Conservation (phyloP, 1,284 basidiomycete genomes). For the Sparassis latifolia region DNA sequence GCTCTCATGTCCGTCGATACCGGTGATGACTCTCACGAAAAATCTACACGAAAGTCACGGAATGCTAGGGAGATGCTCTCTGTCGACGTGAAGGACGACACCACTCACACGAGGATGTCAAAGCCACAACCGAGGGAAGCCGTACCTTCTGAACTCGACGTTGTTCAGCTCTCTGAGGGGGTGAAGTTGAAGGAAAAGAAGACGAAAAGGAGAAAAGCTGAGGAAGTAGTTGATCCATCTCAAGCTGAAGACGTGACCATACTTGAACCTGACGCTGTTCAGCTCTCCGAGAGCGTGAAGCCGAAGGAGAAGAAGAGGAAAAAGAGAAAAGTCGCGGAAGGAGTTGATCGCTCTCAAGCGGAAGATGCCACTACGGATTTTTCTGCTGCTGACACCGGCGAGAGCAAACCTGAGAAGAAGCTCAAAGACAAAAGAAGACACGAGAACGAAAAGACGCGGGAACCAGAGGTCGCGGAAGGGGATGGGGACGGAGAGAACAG, state of each 20-base stretch:
- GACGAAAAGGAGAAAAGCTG: conserved; percentile 12
- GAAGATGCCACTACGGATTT: background rate
- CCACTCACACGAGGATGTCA: no score
- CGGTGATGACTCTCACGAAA: background rate
- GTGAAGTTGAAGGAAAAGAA: conserved; percentile 8
- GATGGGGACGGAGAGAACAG: background rate
- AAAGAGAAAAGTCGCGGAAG: background rate
- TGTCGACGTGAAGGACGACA: no score
- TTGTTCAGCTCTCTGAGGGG: background rate
- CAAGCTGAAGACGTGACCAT: background rate
- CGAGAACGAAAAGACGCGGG: background rate
- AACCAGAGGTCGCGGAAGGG: background rate
- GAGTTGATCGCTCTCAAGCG: background rate
- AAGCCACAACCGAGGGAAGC: background rate
- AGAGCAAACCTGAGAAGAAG: conserved; percentile 2
- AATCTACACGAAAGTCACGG: conserved; percentile 2
- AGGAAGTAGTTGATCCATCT: background rate
- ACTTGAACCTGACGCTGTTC: background rate
- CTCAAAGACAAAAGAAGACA: conserved; percentile 3
- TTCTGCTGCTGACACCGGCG: background rate
- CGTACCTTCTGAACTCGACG: conserved; percentile 2
- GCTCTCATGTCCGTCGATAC: background rate
- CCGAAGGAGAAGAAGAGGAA: background rate
- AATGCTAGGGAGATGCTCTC: background rate
- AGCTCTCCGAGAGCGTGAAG: background rate